These are phyloP conservation scores for Eutrema japonicum DNA, from an alignment of 345 rosid species.

Conservation along the genomic window DNA sequence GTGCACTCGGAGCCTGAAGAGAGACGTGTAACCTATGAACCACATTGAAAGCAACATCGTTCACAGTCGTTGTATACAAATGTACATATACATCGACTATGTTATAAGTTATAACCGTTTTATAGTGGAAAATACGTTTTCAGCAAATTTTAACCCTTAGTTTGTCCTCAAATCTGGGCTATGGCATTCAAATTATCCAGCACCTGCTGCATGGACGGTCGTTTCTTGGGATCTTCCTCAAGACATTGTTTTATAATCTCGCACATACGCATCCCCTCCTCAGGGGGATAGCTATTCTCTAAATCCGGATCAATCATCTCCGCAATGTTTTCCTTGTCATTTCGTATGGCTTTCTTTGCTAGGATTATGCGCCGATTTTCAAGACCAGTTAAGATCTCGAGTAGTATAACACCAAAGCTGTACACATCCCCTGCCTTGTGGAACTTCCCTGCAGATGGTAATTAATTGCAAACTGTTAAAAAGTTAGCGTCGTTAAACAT, in stretches of 20 bases:
- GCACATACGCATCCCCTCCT: background rate
- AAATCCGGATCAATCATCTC: constrained; percentile 15
- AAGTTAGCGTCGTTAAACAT: background rate
- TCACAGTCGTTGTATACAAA: constrained; percentile 17
- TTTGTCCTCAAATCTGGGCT: constrained; percentile 5
- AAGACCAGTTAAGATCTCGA: constrained; percentile 5
- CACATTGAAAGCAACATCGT: background rate
- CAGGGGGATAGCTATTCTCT: background rate
- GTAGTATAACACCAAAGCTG: constrained; percentile 21
- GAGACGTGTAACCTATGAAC: constrained; percentile 35
- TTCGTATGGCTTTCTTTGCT: background rate
- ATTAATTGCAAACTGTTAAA: background rate
- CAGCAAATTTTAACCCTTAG: background rate
- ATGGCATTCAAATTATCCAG: background rate
- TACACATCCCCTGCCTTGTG: constrained; percentile 23
- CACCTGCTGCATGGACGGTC: constrained; percentile 33
- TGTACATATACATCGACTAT: constrained; percentile 8
- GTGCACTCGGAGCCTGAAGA: constrained; percentile 30
- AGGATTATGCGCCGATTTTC: background rate
- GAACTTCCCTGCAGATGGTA: background rate
- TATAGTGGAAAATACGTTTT: background rate
- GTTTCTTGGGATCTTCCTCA: background rate
- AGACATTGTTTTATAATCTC: constrained; percentile 17
- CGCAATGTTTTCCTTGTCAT: background rate
- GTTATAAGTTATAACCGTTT: background rate